These are phyloP conservation scores for Alternaria viburni DNA, from an alignment of 2,329 filamentous ascomycete genomes.

Conservation along the genomic window DNA sequence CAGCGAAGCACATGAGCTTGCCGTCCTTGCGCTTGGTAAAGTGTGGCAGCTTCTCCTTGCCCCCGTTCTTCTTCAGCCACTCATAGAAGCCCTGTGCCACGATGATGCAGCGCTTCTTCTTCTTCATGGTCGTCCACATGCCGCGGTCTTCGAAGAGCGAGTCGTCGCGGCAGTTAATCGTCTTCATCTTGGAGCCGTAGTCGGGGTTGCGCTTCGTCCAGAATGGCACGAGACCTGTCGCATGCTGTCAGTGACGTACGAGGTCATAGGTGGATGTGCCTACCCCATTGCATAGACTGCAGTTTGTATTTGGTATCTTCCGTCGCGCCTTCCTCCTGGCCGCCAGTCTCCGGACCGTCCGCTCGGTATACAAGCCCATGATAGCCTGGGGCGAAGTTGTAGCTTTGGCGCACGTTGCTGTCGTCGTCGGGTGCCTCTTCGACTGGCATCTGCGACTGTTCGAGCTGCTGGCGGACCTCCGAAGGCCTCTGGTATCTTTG, in stretches of 20 bases:
- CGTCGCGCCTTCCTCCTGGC: slow-evolving; percentile 28
- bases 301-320: slow-evolving; percentile 72
- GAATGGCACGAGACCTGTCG: slow-evolving; percentile 75
- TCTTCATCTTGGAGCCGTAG: slow-evolving; percentile 79
- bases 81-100: slow-evolving; percentile 94
- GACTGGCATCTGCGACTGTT: slow-evolving; percentile 75
- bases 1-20: slow-evolving; percentile 85
- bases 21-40: slow-evolving; percentile 84
- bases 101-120: slow-evolving; percentile 84
- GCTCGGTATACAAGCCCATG: slow-evolving; percentile 86
- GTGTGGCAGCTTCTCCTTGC: slow-evolving; percentile 83
- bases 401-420: slow-evolving; percentile 70
- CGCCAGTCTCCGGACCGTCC: slow-evolving; percentile 68
- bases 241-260: slow-evolving; percentile 17
- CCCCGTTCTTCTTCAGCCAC: slow-evolving; percentile 81
- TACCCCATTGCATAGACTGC: slow-evolving; percentile 91
- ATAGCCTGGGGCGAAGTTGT: slow-evolving; percentile 92
- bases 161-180: slow-evolving; percentile 95
- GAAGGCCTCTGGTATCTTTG: slow-evolving; percentile 67
- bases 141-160: slow-evolving; percentile 76
- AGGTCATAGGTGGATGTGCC: slow-evolving; percentile 5
- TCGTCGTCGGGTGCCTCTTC: slow-evolving; percentile 76
- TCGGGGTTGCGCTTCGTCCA: slow-evolving; percentile 88
- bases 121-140: slow-evolving; percentile 94
- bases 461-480: slow-evolving; percentile 74